phyloP scores from a whole-genome alignment of 2,329 filamentous ascomycete species.

The Hypomyces perniciosus region DNA sequence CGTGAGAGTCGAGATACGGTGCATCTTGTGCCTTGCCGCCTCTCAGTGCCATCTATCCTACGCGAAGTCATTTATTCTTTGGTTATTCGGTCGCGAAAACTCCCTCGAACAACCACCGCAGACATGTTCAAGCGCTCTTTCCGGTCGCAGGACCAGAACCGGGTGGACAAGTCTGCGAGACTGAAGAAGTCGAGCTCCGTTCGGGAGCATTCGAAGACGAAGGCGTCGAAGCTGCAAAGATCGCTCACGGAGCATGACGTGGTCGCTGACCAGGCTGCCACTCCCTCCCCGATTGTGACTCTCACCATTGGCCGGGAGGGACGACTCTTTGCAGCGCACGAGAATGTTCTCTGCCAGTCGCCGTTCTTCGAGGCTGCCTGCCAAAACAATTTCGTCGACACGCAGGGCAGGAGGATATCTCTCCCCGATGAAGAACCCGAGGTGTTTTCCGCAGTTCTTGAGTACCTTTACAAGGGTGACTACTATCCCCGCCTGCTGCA shows the following conservation, averaged over 20 bases:
- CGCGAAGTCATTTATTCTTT: conserved; percentile 23
- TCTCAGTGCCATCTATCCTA: conserved; percentile 13
- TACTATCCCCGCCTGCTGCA: conserved; percentile 87
- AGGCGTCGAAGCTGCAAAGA: conserved; percentile 79
- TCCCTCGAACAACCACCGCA: conserved; percentile 26
- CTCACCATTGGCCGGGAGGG: conserved; percentile 77
- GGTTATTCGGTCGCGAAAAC: conserved; percentile 10
- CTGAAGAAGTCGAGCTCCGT: conserved; percentile 55
- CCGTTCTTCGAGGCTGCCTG: conserved; percentile 74
- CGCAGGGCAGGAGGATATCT: conserved; percentile 71
- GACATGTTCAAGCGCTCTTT: conserved; percentile 92
- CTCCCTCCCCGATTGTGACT: conserved; percentile 72
- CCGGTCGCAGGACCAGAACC: conserved; percentile 63
- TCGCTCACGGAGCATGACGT: conserved; percentile 58
- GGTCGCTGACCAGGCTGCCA: conserved; percentile 21
- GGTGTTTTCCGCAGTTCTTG: conserved; percentile 87
- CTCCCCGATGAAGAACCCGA: conserved; percentile 76
- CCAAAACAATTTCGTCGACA: conserved; percentile 66
- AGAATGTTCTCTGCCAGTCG: conserved; percentile 82
- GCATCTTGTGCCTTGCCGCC: conserved; percentile 4
- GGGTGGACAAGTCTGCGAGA: conserved; percentile 83
- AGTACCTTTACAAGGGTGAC: conserved; percentile 96
- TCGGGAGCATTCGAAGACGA: conserved; percentile 61
- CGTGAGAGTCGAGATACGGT: background rate
- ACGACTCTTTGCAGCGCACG: conserved; percentile 89